A percentile compares a stretch with the other conserved stretches of the same genome.
These are phyloP conservation scores for Eutypa lata DNA, from an alignment of 2,329 filamentous ascomycete species.

Conservation along the genomic window DNA sequence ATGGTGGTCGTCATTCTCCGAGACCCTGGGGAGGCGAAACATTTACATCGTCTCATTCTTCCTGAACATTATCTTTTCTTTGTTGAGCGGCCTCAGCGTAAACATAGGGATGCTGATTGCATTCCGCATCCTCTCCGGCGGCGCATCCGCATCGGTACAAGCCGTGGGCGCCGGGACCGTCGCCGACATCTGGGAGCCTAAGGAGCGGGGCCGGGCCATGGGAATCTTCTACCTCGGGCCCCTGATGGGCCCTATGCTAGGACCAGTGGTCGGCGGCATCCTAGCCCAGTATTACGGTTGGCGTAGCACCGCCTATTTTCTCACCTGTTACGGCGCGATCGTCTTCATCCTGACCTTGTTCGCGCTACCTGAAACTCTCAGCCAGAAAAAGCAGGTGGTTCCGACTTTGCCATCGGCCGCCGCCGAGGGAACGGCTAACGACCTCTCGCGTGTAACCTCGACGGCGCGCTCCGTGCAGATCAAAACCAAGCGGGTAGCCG, in stretches of 20 bases:
- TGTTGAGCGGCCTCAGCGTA: conserved; percentile 64
- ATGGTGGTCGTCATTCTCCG: conserved; percentile 84
- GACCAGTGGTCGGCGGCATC: conserved; percentile 73
- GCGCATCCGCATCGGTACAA: conserved; percentile 76
- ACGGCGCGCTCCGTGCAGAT: conserved; percentile 60
- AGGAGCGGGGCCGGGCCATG: conserved; percentile 76
- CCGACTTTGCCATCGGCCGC: neutral
- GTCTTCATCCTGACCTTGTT: conserved; percentile 56
- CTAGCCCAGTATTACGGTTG: conserved; percentile 68
- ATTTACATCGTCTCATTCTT: conserved; percentile 75
- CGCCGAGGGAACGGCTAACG: conserved; percentile 7
- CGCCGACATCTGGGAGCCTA: conserved; percentile 73
- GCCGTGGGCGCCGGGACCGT: conserved; percentile 82
- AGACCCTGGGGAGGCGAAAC: conserved; percentile 68
- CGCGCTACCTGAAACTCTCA: conserved; percentile 64
- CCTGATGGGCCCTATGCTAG: conserved; percentile 68
- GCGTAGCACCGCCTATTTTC: conserved; percentile 76
- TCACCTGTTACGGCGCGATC: conserved; percentile 65
- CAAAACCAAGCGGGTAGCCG: conserved; percentile 51
- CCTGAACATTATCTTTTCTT: conserved; percentile 68
- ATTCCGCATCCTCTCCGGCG: conserved; percentile 71
- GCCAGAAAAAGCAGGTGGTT: conserved; percentile 25
- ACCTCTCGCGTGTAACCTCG: conserved; percentile 51
- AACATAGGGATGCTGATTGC: conserved; percentile 75
- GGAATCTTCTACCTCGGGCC: conserved; percentile 79